Conservation (phyloP, 495 filamentous ascomycete species). For the Terfezia boudieri region DNA sequence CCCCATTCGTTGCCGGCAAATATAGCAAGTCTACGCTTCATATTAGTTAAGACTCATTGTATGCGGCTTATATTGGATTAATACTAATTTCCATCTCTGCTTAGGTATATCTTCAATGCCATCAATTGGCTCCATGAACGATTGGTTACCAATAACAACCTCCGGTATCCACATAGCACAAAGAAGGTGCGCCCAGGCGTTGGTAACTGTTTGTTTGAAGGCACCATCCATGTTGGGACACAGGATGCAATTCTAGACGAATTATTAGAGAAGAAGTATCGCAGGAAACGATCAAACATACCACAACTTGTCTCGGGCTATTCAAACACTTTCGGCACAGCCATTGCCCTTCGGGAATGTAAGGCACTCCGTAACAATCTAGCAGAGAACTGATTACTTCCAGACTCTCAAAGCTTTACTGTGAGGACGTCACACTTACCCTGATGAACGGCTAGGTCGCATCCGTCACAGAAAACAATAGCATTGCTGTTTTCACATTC, state of each 20-base stretch:
- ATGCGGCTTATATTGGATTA: no score
- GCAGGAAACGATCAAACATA: slow-evolving; percentile 24
- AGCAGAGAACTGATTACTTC: no score
- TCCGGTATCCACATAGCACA: slow-evolving; percentile 99
- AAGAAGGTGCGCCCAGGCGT: slow-evolving; percentile 87
- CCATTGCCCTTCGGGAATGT: slow-evolving; percentile 98
- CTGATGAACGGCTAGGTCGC: slow-evolving; percentile 92
- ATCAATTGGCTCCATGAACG: slow-evolving; percentile 94
- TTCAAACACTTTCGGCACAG: slow-evolving; percentile 91
- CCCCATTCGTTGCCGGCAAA: slow-evolving; percentile 92
- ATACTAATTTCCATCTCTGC: slow-evolving; percentile 61
- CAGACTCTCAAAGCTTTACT: no score
- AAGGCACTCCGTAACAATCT: slow-evolving; percentile 91
- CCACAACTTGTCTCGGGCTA: slow-evolving; percentile 70
- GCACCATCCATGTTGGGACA: slow-evolving; percentile 94
- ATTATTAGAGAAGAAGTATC: background rate
- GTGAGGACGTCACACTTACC: background rate
- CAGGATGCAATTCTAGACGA: slow-evolving; percentile 65
- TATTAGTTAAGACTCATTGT: slow-evolving; percentile 3
- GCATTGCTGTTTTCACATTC: slow-evolving; percentile 99
- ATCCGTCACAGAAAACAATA: slow-evolving; percentile 97
- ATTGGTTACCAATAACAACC: slow-evolving; percentile 81
- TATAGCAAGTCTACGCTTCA: slow-evolving; percentile 46
- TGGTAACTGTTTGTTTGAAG: slow-evolving; percentile 91
- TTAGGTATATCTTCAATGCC: slow-evolving; percentile 94